Conservation (phyloP, 208 protist species). For the Balamuthia mandrillaris region DNA sequence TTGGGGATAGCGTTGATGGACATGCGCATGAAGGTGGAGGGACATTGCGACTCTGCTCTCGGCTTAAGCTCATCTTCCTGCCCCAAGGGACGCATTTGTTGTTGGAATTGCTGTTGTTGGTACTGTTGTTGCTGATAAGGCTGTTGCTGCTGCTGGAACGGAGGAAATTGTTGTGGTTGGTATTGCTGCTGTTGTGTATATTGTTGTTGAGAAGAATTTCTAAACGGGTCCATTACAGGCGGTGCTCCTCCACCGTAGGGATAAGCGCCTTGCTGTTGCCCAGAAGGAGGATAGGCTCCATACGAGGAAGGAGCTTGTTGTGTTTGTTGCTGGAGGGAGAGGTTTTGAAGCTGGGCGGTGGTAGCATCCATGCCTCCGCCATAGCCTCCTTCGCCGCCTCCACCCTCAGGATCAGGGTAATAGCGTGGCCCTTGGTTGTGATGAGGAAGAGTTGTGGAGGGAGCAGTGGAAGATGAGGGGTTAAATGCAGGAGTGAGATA, state of each 20-base stretch:
- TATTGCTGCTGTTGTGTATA: background rate
- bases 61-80: background rate
- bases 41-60: background rate
- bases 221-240: background rate
- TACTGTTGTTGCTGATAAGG: background rate
- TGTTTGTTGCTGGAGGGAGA: background rate
- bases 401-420: background rate
- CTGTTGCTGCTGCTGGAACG: background rate
- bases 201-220: background rate
- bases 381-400: background rate
- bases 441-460: background rate
- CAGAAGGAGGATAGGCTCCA: background rate
- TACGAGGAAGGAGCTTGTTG: background rate
- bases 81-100: background rate
- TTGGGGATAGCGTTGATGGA: slow-evolving; percentile 51
- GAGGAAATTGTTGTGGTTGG: background rate
- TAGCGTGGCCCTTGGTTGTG: background rate
- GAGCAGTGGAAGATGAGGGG: no score
- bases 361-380: background rate
- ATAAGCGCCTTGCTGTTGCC: background rate
- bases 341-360: background rate
- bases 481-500: no score
- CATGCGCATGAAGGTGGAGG: slow-evolving; percentile 39
- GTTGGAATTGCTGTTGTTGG: background rate
- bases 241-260: background rate